A percentile compares a stretch with the other conserved stretches of the same genome.
Evolutionary conservation across 495 filamentous ascomycete genomes (phyloP).

Genomic region (Xylaria bambusicola): DNA sequence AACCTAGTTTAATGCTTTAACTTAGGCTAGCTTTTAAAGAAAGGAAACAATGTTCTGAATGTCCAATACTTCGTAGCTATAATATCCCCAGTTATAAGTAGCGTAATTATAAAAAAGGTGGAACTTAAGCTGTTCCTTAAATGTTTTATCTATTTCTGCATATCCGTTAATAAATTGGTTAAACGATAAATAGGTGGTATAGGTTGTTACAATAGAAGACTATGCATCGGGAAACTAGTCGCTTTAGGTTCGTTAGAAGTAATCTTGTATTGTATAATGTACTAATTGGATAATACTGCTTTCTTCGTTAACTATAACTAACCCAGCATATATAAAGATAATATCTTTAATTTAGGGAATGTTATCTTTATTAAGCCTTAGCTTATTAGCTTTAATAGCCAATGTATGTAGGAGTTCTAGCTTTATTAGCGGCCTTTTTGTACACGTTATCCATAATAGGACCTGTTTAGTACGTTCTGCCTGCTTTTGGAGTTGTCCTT

Average conservation of each 20-base stretch:
- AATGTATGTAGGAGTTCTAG: slow-evolving; percentile 53
- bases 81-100: slow-evolving; percentile 46
- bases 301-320: slow-evolving; percentile 52
- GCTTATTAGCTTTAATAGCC: slow-evolving; percentile 34
- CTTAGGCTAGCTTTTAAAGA: slow-evolving; percentile 22
- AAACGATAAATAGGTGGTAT: not conserved
- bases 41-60: slow-evolving; percentile 17
- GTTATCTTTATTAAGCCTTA: slow-evolving; percentile 41
- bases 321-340: slow-evolving; percentile 52
- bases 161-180: not conserved
- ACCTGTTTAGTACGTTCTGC: slow-evolving; percentile 38
- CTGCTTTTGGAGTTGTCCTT: slow-evolving; percentile 33
- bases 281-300: slow-evolving; percentile 34
- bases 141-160: slow-evolving; percentile 31
- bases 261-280: slow-evolving; percentile 8
- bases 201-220: not conserved
- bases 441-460: slow-evolving; percentile 50
- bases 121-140: slow-evolving; percentile 29
- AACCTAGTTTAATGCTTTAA: not conserved
- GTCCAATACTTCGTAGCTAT: slow-evolving; percentile 27
- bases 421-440: slow-evolving; percentile 41
- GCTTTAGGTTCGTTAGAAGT: slow-evolving; percentile 3
- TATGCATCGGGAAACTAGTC: not conserved
- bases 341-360: slow-evolving; percentile 42
- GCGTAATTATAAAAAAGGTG: slow-evolving; percentile 47